Evolutionary conservation across 2,329 filamentous ascomycete species (phyloP).

Genomic region (Phaeophleospora eucalypticola): DNA sequence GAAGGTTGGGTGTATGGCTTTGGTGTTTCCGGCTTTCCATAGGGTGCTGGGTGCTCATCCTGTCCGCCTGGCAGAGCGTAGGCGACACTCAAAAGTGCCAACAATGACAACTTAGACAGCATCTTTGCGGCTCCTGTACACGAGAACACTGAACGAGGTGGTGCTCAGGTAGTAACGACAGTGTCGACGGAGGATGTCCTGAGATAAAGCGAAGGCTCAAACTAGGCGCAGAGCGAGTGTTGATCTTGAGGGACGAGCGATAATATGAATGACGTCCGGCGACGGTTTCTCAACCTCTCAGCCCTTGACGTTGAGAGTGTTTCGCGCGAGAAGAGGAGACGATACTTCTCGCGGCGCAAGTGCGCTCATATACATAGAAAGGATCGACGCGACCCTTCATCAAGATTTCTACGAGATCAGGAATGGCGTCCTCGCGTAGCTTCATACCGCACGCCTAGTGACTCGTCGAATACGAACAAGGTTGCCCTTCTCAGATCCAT

Average conservation of each 20-base stretch:
- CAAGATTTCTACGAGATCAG: background rate
- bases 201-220: slow-evolving; percentile 2
- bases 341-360: slow-evolving; percentile 1
- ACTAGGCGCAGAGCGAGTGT: slow-evolving; percentile 8
- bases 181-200: too few species aligned
- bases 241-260: background rate
- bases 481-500: background rate
- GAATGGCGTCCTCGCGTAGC: background rate
- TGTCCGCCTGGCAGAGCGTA: slow-evolving; percentile 6
- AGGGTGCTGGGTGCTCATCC: too few species aligned
- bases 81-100: slow-evolving; percentile 10
- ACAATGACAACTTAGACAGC: slow-evolving; percentile 11
- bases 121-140: slow-evolving; percentile 5
- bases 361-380: slow-evolving; percentile 6
- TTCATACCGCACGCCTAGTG: background rate
- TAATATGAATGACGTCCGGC: background rate
- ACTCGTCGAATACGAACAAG: background rate
- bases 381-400: slow-evolving; percentile 6
- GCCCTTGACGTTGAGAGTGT: slow-evolving; percentile 1
- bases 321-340: slow-evolving; percentile 3
- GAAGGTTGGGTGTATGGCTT: too few species aligned
- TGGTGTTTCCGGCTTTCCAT: too few species aligned
- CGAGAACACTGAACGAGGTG: slow-evolving; percentile 4
- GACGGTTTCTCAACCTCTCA: background rate
- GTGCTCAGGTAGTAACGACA: background rate